Base-by-base conservation (phyloP, 2,329 filamentous ascomycete genomes). In the Monosporascus cannonballus region DNA sequence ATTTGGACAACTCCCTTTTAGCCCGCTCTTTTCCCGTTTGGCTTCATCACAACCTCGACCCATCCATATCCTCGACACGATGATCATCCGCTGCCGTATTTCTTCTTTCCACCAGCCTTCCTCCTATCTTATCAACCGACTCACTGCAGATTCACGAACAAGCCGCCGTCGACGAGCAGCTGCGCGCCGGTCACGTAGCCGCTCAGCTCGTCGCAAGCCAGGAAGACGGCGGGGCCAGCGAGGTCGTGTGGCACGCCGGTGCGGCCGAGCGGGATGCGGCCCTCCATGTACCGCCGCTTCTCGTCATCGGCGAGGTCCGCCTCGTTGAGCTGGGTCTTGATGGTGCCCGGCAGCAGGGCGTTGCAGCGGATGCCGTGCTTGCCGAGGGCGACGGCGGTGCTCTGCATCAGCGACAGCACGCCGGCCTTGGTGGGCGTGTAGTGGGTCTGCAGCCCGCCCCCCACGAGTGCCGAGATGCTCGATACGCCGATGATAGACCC, bases 381-480 rank as follows among this genome's bases (percentile, higher is more conserved):
- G 0, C 90, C 90, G 45, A 96, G 71, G 8, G 90, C 89, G 36
- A 89, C 87, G 0, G 90, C 90, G 38, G 83, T 84, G 58, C 85
- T 90, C 73, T 96, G 90, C 82, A 95, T 94, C 45, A 96, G 76
- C 47, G 83, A 88, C 38, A 89, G 67, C 3, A 96, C 79, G 2
- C 89, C 90, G 0, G 90, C 90, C 70, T 96, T 96, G 17, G 90
- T 95, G 9, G 90, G 89, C 17, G 90, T 95, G 71, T 95, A 96
- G 67, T 96, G 90, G 25, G 83, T 85, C 73, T 95, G 90, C 47
- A 79, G 75, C 0, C 85, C 88, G 44, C 90, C 90, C 38, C 90
- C 90, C 0, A 91, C 87, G 14, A 91, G 79, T 0, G 87, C 88
- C 18, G 79, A 84, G 64, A 91, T 89, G 59, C 83, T 87, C 7